Percentiles rank a stretch among this genome's conserved stretches.
Conservation (phyloP, 495 filamentous ascomycete genomes). For the Penicillium coprophilum region DNA sequence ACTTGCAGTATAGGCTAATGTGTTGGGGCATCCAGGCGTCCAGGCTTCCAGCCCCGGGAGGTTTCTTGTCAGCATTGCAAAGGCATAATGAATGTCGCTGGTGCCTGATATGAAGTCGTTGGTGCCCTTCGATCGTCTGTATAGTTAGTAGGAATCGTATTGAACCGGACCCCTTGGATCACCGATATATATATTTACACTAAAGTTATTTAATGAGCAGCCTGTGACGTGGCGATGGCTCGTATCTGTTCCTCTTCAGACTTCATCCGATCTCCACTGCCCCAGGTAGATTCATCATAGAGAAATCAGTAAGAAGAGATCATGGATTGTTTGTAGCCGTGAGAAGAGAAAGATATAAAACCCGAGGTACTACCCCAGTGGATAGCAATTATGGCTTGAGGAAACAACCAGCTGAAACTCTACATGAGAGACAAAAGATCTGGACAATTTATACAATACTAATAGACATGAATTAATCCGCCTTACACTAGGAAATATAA, state of each 20-base stretch:
- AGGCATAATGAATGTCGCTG: background rate
- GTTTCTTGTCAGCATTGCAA: background rate
- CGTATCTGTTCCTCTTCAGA: background rate
- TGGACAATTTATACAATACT: too few species aligned
- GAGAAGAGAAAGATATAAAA: background rate
- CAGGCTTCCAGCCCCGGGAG: background rate
- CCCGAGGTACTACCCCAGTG: background rate
- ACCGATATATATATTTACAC: background rate
- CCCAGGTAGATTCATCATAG: background rate
- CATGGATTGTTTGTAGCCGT: too few species aligned
- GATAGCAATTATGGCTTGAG: too few species aligned
- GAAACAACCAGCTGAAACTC: too few species aligned
- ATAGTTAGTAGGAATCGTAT: background rate
- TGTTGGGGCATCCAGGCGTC: background rate
- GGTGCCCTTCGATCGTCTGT: background rate
- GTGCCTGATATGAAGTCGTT: background rate
- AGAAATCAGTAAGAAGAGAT: background rate
- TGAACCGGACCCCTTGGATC: background rate
- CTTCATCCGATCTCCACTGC: background rate
- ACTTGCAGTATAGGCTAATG: background rate
- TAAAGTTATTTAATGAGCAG: background rate
- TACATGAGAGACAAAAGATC: too few species aligned
- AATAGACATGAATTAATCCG: too few species aligned
- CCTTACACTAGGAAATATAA: background rate
- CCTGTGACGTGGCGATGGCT: background rate